Evolutionary conservation across 352 stramenopile species (phyloP).

Genomic region (Pelagophyceae sp.): DNA sequence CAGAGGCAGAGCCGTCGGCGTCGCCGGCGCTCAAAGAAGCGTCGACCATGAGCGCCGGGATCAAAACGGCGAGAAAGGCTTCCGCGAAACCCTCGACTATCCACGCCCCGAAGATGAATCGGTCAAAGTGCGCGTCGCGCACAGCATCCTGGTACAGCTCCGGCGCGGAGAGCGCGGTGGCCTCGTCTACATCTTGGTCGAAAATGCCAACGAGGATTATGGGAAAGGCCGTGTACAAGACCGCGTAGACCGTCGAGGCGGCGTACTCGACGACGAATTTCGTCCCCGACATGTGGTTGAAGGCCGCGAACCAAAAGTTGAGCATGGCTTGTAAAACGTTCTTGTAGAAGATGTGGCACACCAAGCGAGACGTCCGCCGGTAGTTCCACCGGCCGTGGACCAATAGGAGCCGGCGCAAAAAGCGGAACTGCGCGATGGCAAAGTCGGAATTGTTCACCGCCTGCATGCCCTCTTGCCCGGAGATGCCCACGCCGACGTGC

Average conservation of each 20-base stretch:
- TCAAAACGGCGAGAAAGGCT: constrained; percentile 17
- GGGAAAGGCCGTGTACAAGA: constrained; percentile 25
- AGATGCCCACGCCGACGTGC: constrained; percentile 82
- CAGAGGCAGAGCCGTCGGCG: neutral
- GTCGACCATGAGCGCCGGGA: constrained; percentile 20
- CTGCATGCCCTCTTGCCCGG: constrained; percentile 82
- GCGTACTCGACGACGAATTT: constrained; percentile 5
- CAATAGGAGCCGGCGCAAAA: constrained; percentile 71
- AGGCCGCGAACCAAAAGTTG: constrained; percentile 86
- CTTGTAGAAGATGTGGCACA: constrained; percentile 89
- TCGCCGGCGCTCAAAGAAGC: constrained; percentile 4
- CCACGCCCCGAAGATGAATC: constrained; percentile 23
- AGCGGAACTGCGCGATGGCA: constrained; percentile 82
- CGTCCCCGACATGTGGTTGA: constrained; percentile 36
- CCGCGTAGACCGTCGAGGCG: constrained; percentile 17
- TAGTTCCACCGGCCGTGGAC: constrained; percentile 88
- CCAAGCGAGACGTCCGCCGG: constrained; percentile 76
- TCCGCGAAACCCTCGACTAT: constrained; percentile 18
- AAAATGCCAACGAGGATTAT: constrained; percentile 25
- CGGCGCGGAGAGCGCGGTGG: constrained; percentile 19
- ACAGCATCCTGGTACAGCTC: constrained; percentile 22
- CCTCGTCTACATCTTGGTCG: constrained; percentile 24
- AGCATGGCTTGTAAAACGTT: constrained; percentile 87
- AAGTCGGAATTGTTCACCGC: constrained; percentile 86
- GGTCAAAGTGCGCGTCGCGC: constrained; percentile 23